Evolutionary conservation across 805 yeast genomes (phyloP), one percentile per base, ranked within the genome.

Genomic region (Teunomyces panamensis): DNA sequence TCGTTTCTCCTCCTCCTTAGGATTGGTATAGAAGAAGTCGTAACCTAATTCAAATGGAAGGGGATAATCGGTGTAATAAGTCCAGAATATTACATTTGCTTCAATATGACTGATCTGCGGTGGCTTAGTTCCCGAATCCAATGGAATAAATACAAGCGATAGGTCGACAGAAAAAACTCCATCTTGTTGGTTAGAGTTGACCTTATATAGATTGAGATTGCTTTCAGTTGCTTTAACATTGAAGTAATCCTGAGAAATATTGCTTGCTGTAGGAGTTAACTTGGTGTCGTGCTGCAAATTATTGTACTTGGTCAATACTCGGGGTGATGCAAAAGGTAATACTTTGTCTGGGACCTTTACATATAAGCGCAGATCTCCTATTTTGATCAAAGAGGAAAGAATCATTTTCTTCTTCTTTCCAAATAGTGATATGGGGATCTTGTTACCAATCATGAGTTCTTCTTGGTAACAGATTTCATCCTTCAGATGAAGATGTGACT

Each of bases 1-100:
- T 5, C 49, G 45, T 5, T 54, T 50, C 11, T 55, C 58, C 14
- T 53, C 55, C 14, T 59, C 58, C 9, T 46, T 44, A 3, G 64
- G 60, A 36, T 59, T 59, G 20, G 67, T 57, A 48, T 73, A 71
- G 53, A 72, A 70, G 52, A 73, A 73, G 48, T 73, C 78, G 46
- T 70, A 71, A 9, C 67, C 71, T 16, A 73, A 50, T 26, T 63
- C 60, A 42, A 68, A 55, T 5, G 76, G 77, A 28, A 73, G 53
- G 3, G 77, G 76, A 46, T 64, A 71, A 20, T 70, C 75, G 3
- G 76, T 60, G 35, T 60, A 56, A 53, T 66, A 71, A 1, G 77
- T 55, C 77, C 77, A 73, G 11, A 69, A 61, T 2, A 73, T 68
- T 6, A 73, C 55, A 48, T 69, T 71, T 16, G 60, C 49, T 10